Percentiles rank a stretch among this genome's conserved stretches.
Evolutionary conservation across 768 basidiomycete genomes (phyloP).

Genomic region (Boletus reticulatus): DNA sequence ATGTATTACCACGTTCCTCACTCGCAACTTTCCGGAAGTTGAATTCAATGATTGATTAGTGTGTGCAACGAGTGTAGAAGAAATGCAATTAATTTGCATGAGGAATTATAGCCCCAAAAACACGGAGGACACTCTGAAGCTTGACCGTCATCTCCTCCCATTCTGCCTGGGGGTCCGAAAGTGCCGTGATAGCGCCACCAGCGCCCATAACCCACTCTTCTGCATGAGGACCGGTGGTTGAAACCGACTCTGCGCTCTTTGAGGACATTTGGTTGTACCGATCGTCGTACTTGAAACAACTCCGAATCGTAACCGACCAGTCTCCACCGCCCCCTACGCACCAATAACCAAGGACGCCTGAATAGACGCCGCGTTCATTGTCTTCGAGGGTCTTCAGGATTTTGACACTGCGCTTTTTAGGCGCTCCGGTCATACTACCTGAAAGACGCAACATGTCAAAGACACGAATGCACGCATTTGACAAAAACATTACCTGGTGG

Average conservation of each 20-base stretch:
- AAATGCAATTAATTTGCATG: slow-evolving; percentile 13
- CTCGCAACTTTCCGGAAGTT: slow-evolving; percentile 26
- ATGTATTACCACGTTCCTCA: neutral
- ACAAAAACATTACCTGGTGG: slow-evolving; percentile 66
- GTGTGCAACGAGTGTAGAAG: neutral
- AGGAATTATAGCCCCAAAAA: slow-evolving; percentile 47
- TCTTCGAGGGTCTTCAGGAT: slow-evolving; percentile 81
- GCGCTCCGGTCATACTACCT: slow-evolving; percentile 98
- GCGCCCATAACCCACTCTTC: slow-evolving; percentile 83
- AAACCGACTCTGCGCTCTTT: slow-evolving; percentile 5
- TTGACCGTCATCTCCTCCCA: slow-evolving; percentile 97
- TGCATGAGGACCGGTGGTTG: slow-evolving; percentile 8
- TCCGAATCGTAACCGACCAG: slow-evolving; percentile 93
- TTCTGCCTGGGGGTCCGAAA: slow-evolving; percentile 81
- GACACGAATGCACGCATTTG: neutral
- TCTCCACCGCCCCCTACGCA: slow-evolving; percentile 85
- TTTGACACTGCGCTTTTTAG: slow-evolving; percentile 91
- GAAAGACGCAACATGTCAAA: neutral
- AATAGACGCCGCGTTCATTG: slow-evolving; percentile 75
- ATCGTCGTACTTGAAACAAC: slow-evolving; percentile 75
- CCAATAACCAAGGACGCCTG: slow-evolving; percentile 93
- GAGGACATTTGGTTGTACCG: slow-evolving; percentile 11
- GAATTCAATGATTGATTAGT: slow-evolving; percentile 28
- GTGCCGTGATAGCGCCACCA: slow-evolving; percentile 94
- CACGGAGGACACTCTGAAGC: slow-evolving; percentile 69